phyloP scores from a whole-genome alignment of 805 yeast species.

The Nakazawaea molendinolei region DNA sequence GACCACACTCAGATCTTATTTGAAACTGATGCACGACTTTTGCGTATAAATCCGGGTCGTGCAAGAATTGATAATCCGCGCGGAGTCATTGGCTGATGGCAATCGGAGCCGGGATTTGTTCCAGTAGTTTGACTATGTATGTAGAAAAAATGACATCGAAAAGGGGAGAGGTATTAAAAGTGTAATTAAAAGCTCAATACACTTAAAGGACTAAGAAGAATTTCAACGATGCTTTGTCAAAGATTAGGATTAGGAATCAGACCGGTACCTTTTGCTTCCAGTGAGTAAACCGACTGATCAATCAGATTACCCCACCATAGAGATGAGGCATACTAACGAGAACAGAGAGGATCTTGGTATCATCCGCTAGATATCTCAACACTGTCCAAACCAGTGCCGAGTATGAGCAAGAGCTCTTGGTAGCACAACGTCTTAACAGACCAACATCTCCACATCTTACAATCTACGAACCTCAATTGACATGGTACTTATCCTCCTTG shows the following conservation, averaged over 20 bases:
- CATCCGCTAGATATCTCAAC: slow-evolving; percentile 22
- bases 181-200: too few relatives aligned
- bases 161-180: too few relatives aligned
- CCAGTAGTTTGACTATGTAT: too few relatives aligned
- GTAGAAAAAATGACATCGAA: too few relatives aligned
- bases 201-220: too few relatives aligned
- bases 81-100: too few relatives aligned
- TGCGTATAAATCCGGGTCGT: too few relatives aligned
- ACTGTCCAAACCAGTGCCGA: slow-evolving; percentile 49
- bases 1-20: too few relatives aligned
- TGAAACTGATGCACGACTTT: too few relatives aligned
- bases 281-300: too few relatives aligned
- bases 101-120: too few relatives aligned
- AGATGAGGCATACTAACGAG: slow-evolving; percentile 20
- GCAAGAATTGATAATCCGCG: too few relatives aligned
- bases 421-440: slow-evolving; percentile 79
- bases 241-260: slow-evolving; percentile 14
- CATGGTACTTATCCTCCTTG: slow-evolving; percentile 70
- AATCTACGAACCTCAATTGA: slow-evolving; percentile 87
- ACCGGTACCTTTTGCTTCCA: slow-evolving; percentile 7
- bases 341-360: slow-evolving; percentile 11
- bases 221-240: slow-evolving; percentile 11
- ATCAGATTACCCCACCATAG: slow-evolving; percentile 17
- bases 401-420: slow-evolving; percentile 63
- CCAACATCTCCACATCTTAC: slow-evolving; percentile 87